Conservation (phyloP, 495 filamentous ascomycete genomes). For the Penicillium daleae region DNA sequence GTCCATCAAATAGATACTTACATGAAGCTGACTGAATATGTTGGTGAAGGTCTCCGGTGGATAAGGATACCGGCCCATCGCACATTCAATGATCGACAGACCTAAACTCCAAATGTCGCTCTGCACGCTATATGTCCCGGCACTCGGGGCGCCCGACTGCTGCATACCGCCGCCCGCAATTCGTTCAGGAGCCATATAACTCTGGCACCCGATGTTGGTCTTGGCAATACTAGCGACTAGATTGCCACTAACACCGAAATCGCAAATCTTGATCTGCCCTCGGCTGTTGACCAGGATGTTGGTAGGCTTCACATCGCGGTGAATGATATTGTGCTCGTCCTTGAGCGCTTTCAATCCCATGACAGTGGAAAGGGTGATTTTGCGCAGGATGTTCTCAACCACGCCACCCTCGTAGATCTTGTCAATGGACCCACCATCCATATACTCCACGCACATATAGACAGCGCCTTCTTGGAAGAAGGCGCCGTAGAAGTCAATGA, state of each 20-base stretch:
- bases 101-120: conserved; percentile 98
- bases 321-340: conserved; percentile 99
- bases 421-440: conserved; percentile 99
- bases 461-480: conserved; percentile 99
- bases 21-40: conserved; percentile 96
- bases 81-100: conserved; percentile 94
- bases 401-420: conserved; percentile 94
- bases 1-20: conserved; percentile 55
- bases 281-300: conserved; percentile 91
- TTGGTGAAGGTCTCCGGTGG: conserved; percentile 98
- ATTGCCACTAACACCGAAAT: conserved; percentile 97
- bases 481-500: conserved; percentile 97
- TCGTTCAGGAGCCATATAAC: conserved; percentile 98
- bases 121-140: conserved; percentile 95
- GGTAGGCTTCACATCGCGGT: conserved; percentile 97
- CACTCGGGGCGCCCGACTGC: conserved; percentile 68
- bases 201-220: conserved; percentile 98
- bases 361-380: conserved; percentile 87
- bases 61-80: conserved; percentile 93
- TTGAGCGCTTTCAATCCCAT: conserved; percentile 93
- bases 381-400: conserved; percentile 84
- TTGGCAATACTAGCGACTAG: conserved; percentile 96
- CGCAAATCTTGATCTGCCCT: conserved; percentile 96
- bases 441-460: conserved; percentile 99
- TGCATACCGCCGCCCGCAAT: conserved; percentile 86